Evolutionary conservation across 2,329 filamentous ascomycete species (phyloP).

Genomic region (Sclerotinia borealis): DNA sequence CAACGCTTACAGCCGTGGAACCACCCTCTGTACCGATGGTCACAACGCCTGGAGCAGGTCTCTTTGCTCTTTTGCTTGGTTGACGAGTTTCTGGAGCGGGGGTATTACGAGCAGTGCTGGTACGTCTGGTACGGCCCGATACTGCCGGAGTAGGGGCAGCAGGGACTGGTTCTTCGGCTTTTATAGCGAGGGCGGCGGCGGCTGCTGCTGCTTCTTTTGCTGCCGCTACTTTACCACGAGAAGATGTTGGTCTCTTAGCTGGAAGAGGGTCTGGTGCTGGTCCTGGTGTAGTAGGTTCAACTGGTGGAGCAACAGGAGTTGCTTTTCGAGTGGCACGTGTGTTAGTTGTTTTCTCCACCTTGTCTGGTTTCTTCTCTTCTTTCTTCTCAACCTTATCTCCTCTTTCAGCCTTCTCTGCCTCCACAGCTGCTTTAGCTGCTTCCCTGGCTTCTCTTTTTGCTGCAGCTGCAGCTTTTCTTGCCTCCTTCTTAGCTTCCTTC

Average conservation of each 20-base stretch:
- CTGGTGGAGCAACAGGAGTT: slow-evolving; percentile 13
- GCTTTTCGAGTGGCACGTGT: slow-evolving; percentile 10
- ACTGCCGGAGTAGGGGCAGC: slow-evolving; percentile 16
- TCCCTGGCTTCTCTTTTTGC: slow-evolving; percentile 4
- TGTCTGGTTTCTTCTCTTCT: slow-evolving; percentile 3
- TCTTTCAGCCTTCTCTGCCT: not conserved
- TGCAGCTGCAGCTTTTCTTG: not conserved
- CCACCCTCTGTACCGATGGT: slow-evolving; percentile 39
- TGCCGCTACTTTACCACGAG: slow-evolving; percentile 29
- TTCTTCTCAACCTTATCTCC: not conserved
- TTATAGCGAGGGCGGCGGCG: not conserved
- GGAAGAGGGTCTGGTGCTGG: slow-evolving; percentile 19
- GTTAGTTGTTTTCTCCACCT: slow-evolving; percentile 4
- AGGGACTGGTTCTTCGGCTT: slow-evolving; percentile 24
- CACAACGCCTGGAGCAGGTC: slow-evolving; percentile 67
- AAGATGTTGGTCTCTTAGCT: slow-evolving; percentile 29
- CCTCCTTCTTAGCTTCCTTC: slow-evolving; percentile 25
- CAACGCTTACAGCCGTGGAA: slow-evolving; percentile 55
- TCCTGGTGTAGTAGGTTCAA: slow-evolving; percentile 15
- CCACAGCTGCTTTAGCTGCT: not conserved
- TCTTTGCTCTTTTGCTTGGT: slow-evolving; percentile 55
- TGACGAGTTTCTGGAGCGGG: slow-evolving; percentile 38
- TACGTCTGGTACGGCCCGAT: slow-evolving; percentile 31
- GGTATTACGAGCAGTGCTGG: slow-evolving; percentile 37
- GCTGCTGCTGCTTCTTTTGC: slow-evolving; percentile 24